Base-by-base conservation (phyloP, 306 rosid genomes). In the Trifolium subterraneum region DNA sequence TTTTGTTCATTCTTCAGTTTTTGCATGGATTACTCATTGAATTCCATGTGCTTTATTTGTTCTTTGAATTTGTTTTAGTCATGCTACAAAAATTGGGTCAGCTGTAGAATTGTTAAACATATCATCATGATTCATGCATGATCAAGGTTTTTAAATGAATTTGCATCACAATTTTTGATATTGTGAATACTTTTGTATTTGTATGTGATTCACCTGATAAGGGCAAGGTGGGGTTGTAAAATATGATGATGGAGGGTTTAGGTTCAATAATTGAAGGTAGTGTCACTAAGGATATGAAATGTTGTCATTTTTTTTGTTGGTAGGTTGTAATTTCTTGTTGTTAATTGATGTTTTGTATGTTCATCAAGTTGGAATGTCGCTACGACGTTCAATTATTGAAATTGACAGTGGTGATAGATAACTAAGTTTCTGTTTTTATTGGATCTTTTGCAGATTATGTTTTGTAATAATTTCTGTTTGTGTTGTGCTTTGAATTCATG, bases 261-360 rank as follows among this genome's bases (percentile, higher is more conserved):
- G 65, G 52, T 67, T 73, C 55, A 52, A 72, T 54, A 31, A 67
- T 47, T 33, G 23, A 23, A 58, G 33, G 33, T 6, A 29, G 33
- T 29, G 33, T 29, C 33, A 29, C 33, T 62, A 13, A 63, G 31
- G 52, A 70, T 77, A 64, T 70, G 25, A 65, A 76, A 19, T 76
- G 36, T 68, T 72, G 68, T 60, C 59, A 68, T 71, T 25, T 55
- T 56, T 77, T 73, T 77, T 78, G 71, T 73, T 80, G 74, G 41
- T 76, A 71, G 74, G 70, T 78, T 74, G 55, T 64, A 70, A n/a
- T 56, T 78, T 54, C 77, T 23, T 78, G 67, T 52, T 42, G 19
- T 73, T 60, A 5, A 0, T n/a, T 65, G 68, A 27, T 64, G 75
- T 45, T 70, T 75, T 74, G 68, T 55, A 19, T 64, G 78, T 10